Evolutionary conservation across 2,329 filamentous ascomycete species (phyloP).

Genomic region (Endocalyx cinctus): DNA sequence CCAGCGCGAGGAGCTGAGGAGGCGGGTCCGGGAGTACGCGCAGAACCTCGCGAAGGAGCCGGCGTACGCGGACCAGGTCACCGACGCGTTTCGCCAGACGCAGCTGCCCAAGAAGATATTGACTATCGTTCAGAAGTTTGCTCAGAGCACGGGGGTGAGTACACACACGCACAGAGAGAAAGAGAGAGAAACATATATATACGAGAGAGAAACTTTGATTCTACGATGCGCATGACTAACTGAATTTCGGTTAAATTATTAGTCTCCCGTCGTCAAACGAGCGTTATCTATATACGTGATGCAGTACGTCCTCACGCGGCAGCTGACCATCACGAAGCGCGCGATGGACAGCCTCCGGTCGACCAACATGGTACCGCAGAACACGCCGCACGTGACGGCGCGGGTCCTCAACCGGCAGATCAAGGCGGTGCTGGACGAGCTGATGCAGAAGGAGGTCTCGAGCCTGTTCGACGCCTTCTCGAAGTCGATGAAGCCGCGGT

Average conservation of each 20-base stretch:
- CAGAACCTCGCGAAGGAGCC: constrained; percentile 44
- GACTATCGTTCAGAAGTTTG: constrained; percentile 43
- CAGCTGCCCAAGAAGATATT: constrained; percentile 43
- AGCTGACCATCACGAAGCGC: constrained; percentile 45
- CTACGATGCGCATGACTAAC: too few species aligned
- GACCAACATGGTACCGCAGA: constrained; percentile 39
- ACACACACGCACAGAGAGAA: too few species aligned
- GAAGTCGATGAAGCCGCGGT: constrained; percentile 50
- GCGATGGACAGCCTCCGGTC: constrained; percentile 37
- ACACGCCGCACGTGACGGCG: constrained; percentile 43
- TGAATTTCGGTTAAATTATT: too few species aligned
- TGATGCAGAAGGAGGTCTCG: constrained; percentile 47
- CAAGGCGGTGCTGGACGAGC: constrained; percentile 52
- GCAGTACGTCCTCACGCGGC: constrained; percentile 53
- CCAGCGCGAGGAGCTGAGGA: constrained; percentile 42
- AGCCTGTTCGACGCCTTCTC: constrained; percentile 49
- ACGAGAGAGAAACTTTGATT: too few species aligned
- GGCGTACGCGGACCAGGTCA: constrained; percentile 45
- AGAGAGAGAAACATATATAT: neutral
- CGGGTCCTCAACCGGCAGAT: constrained; percentile 53
- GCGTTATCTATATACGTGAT: constrained; percentile 52
- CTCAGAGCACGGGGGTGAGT: constrained; percentile 39
- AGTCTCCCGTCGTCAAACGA: constrained; percentile 47
- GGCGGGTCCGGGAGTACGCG: constrained; percentile 44
- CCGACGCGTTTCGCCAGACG: constrained; percentile 40